These are phyloP conservation scores for Bathelium albidoporum DNA, from an alignment of 495 filamentous ascomycete genomes.

Conservation along the genomic window DNA sequence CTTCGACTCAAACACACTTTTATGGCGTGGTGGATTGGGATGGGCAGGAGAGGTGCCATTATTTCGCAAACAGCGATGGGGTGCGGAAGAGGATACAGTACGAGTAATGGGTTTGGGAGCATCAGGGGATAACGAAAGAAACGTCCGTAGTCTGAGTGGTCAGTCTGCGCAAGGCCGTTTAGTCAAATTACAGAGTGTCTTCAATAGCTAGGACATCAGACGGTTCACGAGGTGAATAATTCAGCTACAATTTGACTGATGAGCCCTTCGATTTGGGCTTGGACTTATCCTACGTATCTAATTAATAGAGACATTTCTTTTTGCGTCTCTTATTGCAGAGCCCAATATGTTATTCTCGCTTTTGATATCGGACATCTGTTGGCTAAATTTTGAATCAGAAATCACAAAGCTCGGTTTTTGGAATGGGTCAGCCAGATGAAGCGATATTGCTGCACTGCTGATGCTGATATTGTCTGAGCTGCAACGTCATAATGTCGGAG, in stretches of 20 bases:
- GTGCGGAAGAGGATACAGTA: not conserved
- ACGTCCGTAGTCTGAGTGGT: no score
- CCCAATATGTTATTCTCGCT: not conserved
- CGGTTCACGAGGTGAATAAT: no score
- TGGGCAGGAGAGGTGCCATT: not conserved
- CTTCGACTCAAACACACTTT: not conserved
- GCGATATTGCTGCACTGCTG: not conserved
- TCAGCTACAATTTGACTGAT: no score
- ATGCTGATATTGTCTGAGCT: not conserved
- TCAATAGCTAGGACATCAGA: no score
- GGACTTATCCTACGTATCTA: no score
- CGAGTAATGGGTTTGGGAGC: not conserved
- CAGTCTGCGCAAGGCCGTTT: no score
- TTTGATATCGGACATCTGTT: not conserved
- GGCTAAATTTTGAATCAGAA: not conserved
- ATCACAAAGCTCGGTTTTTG: not conserved
- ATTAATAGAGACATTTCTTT: no score
- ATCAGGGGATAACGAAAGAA: no score
- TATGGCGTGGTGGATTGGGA: not conserved
- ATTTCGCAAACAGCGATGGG: not conserved
- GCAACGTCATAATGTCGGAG: not conserved
- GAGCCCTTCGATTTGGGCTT: no score
- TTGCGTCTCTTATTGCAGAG: no score
- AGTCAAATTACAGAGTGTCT: no score
- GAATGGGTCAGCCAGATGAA: not conserved